A percentile compares a stretch with the other conserved stretches of the same genome.
Evolutionary conservation across 2,329 filamentous ascomycete species (phyloP).

Genomic region (Boeremia lycopersici): DNA sequence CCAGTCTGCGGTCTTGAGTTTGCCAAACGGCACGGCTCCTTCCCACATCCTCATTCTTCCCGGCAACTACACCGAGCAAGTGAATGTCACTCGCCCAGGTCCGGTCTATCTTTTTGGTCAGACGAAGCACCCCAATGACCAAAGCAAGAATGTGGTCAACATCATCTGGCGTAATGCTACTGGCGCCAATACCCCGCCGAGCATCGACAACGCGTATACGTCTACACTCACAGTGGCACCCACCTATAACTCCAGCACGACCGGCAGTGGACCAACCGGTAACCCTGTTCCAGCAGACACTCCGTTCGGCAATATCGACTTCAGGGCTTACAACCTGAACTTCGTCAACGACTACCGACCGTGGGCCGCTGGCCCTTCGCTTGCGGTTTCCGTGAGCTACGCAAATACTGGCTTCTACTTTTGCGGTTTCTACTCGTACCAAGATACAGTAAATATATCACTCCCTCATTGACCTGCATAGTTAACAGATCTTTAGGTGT

Average conservation of each 20-base stretch:
- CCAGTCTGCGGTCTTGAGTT: slow-evolving; percentile 56
- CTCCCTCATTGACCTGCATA: too few relatives aligned
- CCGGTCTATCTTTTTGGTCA: slow-evolving; percentile 68
- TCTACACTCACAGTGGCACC: slow-evolving; percentile 67
- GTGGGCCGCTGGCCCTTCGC: slow-evolving; percentile 60
- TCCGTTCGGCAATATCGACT: slow-evolving; percentile 67
- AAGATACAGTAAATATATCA: slow-evolving; percentile 62
- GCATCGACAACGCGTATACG: slow-evolving; percentile 67
- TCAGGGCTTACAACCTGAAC: slow-evolving; percentile 71
- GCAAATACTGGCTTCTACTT: slow-evolving; percentile 72
- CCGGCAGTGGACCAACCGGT: slow-evolving; percentile 66
- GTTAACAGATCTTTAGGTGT: slow-evolving; percentile 38
- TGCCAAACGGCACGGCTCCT: slow-evolving; percentile 53
- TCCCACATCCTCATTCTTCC: slow-evolving; percentile 65
- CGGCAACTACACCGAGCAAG: slow-evolving; percentile 66
- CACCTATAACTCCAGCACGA: slow-evolving; percentile 66
- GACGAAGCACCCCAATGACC: slow-evolving; percentile 56
- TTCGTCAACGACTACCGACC: slow-evolving; percentile 66
- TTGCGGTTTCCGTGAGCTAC: slow-evolving; percentile 65
- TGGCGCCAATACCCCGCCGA: slow-evolving; percentile 49
- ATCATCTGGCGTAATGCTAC: slow-evolving; percentile 65
- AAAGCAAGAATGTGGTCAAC: slow-evolving; percentile 59
- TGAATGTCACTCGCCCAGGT: slow-evolving; percentile 68
- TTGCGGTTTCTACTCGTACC: slow-evolving; percentile 69
- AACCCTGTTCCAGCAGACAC: slow-evolving; percentile 65